These are phyloP conservation scores for Sporothrix variecibatus DNA, from an alignment of 2,329 filamentous ascomycete species.

Conservation along the genomic window DNA sequence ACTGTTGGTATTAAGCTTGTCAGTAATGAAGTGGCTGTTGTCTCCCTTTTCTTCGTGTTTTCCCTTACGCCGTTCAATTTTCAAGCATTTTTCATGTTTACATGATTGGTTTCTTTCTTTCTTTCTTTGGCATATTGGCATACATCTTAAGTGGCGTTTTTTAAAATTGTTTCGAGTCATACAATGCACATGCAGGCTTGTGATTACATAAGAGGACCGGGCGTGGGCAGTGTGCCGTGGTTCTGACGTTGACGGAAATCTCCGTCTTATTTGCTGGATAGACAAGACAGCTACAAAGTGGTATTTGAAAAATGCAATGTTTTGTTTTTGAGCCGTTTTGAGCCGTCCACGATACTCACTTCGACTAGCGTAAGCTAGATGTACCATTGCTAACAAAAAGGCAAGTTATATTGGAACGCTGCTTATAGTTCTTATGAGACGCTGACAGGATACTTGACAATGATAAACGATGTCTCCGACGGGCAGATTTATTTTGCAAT, in stretches of 20 bases:
- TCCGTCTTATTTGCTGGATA: background rate
- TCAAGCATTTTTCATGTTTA: background rate
- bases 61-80: background rate
- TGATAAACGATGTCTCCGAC: background rate
- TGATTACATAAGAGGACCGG: background rate
- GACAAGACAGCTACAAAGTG: background rate
- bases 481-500: background rate
- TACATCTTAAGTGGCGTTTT: conserved; percentile 1
- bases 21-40: background rate
- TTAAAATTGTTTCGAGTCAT: background rate
- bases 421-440: no score
- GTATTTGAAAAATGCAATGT: background rate
- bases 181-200: background rate
- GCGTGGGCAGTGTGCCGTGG: background rate
- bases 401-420: no score
- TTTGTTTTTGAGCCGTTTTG: background rate
- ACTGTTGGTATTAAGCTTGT: background rate
- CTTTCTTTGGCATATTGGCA: background rate
- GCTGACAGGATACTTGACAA: background rate
- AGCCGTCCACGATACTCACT: no score
- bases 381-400: no score
- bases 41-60: background rate
- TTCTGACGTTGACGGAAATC: background rate
- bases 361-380: no score
- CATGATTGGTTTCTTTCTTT: background rate